Evolutionary conservation across 352 stramenopile species (phyloP), one percentile per base, ranked within the genome.

Genomic region (Aphanomyces cochlioides): DNA sequence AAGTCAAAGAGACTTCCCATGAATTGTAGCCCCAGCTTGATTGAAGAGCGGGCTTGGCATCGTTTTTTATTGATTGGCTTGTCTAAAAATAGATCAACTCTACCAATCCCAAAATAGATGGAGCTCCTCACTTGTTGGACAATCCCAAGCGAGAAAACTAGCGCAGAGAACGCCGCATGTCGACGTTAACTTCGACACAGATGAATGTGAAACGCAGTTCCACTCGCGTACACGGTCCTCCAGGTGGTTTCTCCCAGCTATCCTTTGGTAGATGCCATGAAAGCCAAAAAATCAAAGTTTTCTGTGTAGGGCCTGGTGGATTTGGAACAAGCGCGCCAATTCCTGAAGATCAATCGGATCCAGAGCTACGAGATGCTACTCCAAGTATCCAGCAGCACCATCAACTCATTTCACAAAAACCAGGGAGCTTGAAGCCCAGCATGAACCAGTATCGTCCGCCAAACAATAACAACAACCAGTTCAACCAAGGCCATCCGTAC

Each of bases 141-240:
- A 10, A n/a, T 8, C n/a, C 50, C n/a, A 10, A 8, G 37, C 50
- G 50, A 58, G 8, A 1, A 2, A n/a, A 38, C n/a, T 1, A 19
- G 21, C 34, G 54, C 19, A 28, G 54, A 61, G 28, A 41, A 37
- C 54, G 13, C 59, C 7, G 10, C 36, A 92, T 92, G 85, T 90
- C 85, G 63, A 90, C 85, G 71, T 78, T 92, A 56, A 92, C 81
- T 65, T 92, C 85, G 19, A 79, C 85, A 47, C 77, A 92, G 70
- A 73, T 92, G 47, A 75, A 88, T 69, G 77, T 92, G 34, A 90
- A 90, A 72, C 83, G 83, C 59, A 92, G 85, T 79, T 90, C 85
- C 39, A 92, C 85, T 34, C 74, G 85, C 10, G 81, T 90, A 5
- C 85, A 90, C 48, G 85, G 83, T 7, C 85, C 85, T 1, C 85